phyloP scores from a whole-genome alignment of 768 basidiomycete genomes.

The Tephrocybe rancida region DNA sequence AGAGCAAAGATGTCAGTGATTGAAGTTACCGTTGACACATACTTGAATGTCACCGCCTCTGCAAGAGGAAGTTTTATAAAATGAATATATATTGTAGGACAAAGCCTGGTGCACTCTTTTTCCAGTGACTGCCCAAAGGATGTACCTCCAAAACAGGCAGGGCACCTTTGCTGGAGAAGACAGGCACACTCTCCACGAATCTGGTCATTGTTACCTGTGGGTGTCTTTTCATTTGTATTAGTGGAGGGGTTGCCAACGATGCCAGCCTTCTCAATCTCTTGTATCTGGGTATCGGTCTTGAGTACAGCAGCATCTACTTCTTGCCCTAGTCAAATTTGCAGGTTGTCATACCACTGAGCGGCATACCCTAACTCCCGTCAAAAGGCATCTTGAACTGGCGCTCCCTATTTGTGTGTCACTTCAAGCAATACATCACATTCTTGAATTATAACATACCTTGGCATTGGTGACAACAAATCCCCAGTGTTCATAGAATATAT shows the following conservation, averaged over 20 bases:
- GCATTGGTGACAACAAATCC: not conserved
- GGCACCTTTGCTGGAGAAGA: constrained; percentile 28
- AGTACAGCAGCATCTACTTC: not conserved
- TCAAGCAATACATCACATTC: constrained; percentile 14
- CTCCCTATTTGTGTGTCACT: not conserved
- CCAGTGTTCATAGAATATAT: constrained; percentile 25
- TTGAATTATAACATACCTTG: constrained; percentile 23
- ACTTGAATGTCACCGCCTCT: constrained; percentile 42
- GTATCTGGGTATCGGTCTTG: not conserved
- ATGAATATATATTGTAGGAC: not conserved
- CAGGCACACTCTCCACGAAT: constrained; percentile 11
- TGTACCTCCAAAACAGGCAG: constrained; percentile 33
- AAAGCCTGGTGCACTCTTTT: not conserved
- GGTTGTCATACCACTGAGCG: constrained; percentile 3
- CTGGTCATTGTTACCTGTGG: not conserved
- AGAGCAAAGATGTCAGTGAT: constrained; percentile 32
- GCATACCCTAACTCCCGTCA: not conserved
- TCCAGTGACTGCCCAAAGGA: constrained; percentile 23
- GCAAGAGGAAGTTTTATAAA: not conserved
- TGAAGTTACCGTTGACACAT: constrained; percentile 39
- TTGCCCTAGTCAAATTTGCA: not conserved
- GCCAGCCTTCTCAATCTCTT: not conserved
- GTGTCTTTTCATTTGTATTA: not conserved
- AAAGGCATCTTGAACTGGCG: constrained; percentile 2
- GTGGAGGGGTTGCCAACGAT: not conserved